A percentile compares a stretch with the other conserved stretches of the same genome.
Conservation (phyloP, 768 basidiomycete species). For the Cystofilobasidium macerans region DNA sequence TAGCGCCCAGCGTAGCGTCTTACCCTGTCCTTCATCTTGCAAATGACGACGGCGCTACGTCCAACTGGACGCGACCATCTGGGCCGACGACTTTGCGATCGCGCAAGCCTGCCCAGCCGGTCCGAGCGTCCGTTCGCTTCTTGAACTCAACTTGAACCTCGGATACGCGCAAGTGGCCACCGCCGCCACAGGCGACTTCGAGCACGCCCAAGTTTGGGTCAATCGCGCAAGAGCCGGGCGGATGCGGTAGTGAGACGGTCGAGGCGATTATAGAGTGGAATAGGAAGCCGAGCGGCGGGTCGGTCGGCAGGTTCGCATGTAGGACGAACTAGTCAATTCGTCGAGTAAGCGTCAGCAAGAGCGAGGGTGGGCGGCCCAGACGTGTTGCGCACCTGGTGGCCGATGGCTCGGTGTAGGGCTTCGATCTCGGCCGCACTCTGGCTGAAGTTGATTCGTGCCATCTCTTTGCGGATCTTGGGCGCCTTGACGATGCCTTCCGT, state of each 20-base stretch:
- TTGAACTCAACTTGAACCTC: neutral
- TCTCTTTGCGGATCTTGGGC: slow-evolving; percentile 48
- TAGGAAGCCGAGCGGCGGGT: neutral
- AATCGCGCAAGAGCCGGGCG: neutral
- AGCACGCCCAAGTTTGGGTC: neutral
- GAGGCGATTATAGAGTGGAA: neutral
- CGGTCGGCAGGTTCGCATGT: slow-evolving; percentile 1
- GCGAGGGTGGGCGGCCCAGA: neutral
- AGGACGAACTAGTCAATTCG: neutral
- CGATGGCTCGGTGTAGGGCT: slow-evolving; percentile 52
- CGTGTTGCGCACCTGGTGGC: slow-evolving; percentile 51
- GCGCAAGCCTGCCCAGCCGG: neutral
- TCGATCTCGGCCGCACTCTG: slow-evolving; percentile 52
- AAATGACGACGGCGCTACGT: too few species aligned
- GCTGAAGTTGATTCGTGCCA: slow-evolving; percentile 51
- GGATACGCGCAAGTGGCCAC: neutral
- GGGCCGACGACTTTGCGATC: neutral
- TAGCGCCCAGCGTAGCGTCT: too few species aligned
- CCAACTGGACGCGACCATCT: neutral
- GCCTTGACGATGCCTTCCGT: slow-evolving; percentile 45
- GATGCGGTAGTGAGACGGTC: neutral
- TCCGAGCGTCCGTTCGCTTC: neutral
- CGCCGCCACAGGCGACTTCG: neutral
- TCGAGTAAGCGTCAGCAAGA: neutral
- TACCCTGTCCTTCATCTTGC: neutral